phyloP scores from a whole-genome alignment of 2,329 filamentous ascomycete species.

The Fusarium begoniae region DNA sequence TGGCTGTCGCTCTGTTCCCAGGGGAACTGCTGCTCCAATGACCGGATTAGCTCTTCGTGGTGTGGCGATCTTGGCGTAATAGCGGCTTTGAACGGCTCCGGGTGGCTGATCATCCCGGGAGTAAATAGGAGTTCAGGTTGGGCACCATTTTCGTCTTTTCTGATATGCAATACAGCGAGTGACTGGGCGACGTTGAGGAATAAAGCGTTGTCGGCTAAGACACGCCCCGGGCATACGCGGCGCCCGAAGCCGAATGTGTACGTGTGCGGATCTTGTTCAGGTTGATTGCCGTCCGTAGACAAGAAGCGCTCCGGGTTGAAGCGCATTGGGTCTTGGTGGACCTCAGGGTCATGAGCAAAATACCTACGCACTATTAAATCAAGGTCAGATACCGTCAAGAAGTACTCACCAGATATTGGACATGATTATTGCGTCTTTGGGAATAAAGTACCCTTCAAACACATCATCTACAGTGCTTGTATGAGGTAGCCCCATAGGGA shows the following conservation, averaged over 20 bases:
- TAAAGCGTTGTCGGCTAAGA: slow-evolving; percentile 43
- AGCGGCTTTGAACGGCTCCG: slow-evolving; percentile 12
- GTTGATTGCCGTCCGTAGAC: slow-evolving; percentile 16
- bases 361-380: neutral
- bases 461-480: slow-evolving; percentile 45
- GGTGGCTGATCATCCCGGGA: slow-evolving; percentile 29
- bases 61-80: slow-evolving; percentile 22
- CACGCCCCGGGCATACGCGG: slow-evolving; percentile 45
- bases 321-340: slow-evolving; percentile 18
- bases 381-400: too few relatives aligned
- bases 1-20: slow-evolving; percentile 29
- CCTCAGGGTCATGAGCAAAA: slow-evolving; percentile 29
- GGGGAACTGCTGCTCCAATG: slow-evolving; percentile 22
- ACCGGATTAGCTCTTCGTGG: slow-evolving; percentile 17
- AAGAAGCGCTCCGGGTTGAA: slow-evolving; percentile 33
- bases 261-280: slow-evolving; percentile 41
- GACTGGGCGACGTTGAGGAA: slow-evolving; percentile 51
- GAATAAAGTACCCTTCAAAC: slow-evolving; percentile 37
- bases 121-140: slow-evolving; percentile 8
- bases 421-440: slow-evolving; percentile 33
- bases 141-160: neutral
- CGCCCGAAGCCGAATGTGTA: slow-evolving; percentile 49
- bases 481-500: slow-evolving; percentile 50
- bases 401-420: slow-evolving; percentile 26
- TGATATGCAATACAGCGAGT: slow-evolving; percentile 57